Evolutionary conservation across 108 stramenopile species (phyloP).

Genomic region (Schizochytrium sp.): DNA sequence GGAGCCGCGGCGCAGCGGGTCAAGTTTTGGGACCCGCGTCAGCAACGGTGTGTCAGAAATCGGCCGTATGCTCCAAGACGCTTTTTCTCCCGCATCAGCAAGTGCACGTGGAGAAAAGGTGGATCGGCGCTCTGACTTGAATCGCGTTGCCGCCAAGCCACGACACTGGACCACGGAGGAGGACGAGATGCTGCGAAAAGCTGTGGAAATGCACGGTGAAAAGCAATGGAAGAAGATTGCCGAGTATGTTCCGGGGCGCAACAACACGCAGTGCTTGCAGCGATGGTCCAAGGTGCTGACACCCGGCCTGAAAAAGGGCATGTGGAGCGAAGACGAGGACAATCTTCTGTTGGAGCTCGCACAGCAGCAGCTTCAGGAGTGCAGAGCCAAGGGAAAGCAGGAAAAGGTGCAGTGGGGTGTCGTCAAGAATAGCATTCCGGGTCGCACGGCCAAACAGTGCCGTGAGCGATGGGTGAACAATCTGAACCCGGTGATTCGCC

Average conservation of each 20-base stretch:
- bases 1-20: too few relatives aligned
- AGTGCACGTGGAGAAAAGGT: not conserved
- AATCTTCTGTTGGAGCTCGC: not conserved
- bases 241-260: slow-evolving; percentile 22
- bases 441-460: slow-evolving; percentile 94
- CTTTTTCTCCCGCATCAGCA: too few relatives aligned
- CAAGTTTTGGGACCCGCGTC: not conserved
- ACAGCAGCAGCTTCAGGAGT: not conserved
- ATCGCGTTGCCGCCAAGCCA: not conserved
- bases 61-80: not conserved
- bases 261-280: slow-evolving; percentile 38
- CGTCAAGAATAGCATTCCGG: slow-evolving; percentile 79
- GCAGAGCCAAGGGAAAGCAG: slow-evolving; percentile 56
- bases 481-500: slow-evolving; percentile 77
- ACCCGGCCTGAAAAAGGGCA: slow-evolving; percentile 33
- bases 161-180: slow-evolving; percentile 25
- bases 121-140: not conserved
- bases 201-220: slow-evolving; percentile 9
- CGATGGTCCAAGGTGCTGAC: slow-evolving; percentile 32
- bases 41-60: not conserved
- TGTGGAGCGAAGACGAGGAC: slow-evolving; percentile 31
- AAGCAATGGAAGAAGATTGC: slow-evolving; percentile 36
- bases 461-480: slow-evolving; percentile 88
- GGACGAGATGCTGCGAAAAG: slow-evolving; percentile 15
- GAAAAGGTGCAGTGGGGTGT: slow-evolving; percentile 58